Percentiles rank a stretch among this genome's conserved stretches.
These are phyloP conservation scores for Penicillium sp. DNA, from an alignment of 2,329 filamentous ascomycete species.

Conservation along the genomic window DNA sequence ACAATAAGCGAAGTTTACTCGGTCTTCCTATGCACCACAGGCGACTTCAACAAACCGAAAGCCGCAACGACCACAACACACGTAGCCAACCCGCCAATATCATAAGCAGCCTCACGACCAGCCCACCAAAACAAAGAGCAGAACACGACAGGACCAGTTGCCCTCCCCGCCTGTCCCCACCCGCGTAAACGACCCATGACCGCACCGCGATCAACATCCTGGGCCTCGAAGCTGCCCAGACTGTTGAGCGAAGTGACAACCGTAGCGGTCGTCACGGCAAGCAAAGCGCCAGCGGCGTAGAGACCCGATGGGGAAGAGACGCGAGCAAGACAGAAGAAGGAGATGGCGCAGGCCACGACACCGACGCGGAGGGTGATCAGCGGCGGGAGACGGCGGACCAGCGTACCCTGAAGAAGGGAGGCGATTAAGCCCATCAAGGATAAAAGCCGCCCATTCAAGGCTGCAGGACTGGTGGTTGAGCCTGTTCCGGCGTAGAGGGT, in stretches of 20 bases:
- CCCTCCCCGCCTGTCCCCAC: slow-evolving; percentile 80
- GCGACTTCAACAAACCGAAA: slow-evolving; percentile 67
- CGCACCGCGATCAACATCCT: slow-evolving; percentile 72
- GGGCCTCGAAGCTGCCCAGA: slow-evolving; percentile 83
- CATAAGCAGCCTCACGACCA: slow-evolving; percentile 79
- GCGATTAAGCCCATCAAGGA: slow-evolving; percentile 90
- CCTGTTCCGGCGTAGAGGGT: slow-evolving; percentile 76
- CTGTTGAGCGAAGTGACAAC: slow-evolving; percentile 93
- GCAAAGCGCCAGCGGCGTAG: slow-evolving; percentile 74
- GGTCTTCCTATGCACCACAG: slow-evolving; percentile 32
- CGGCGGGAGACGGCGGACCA: slow-evolving; percentile 80
- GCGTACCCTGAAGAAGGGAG: slow-evolving; percentile 86
- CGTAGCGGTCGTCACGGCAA: slow-evolving; percentile 88
- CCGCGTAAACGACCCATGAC: slow-evolving; percentile 80
- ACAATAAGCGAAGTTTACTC: background rate
- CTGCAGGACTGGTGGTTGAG: slow-evolving; percentile 50
- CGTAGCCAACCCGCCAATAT: slow-evolving; percentile 75
- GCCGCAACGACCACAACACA: slow-evolving; percentile 66
- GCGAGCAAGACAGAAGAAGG: slow-evolving; percentile 74
- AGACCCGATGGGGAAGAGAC: slow-evolving; percentile 65
- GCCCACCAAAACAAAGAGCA: slow-evolving; percentile 99
- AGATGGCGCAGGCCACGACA: slow-evolving; percentile 69
- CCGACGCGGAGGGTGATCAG: slow-evolving; percentile 75
- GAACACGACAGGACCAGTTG: slow-evolving; percentile 82
- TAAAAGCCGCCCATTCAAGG: slow-evolving; percentile 77